Base-by-base conservation (phyloP, 2,329 filamentous ascomycete genomes). In the Cytospora schulzeri region DNA sequence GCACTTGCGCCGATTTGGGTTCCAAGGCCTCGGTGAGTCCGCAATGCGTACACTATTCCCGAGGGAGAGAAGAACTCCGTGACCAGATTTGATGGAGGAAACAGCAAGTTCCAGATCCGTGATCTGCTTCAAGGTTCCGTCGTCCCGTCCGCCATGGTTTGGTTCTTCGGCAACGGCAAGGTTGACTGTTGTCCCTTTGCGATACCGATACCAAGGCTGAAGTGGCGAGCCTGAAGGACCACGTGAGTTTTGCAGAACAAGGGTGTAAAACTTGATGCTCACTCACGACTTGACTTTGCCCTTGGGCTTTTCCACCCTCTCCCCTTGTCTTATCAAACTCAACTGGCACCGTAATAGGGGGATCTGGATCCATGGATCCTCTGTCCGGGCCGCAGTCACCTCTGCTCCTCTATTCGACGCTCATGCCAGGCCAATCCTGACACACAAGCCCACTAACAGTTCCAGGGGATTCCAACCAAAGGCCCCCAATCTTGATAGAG, bases 51-150 rank as follows among this genome's bases (percentile, higher is more conserved):
- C 0, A 14, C 15, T n/a, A n/a, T n/a, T n/a, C n/a, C 9, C 17
- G 4, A 14, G 8, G 31, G 26, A 7, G 5, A 4, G 8, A 14
- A 3, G n/a, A 24, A 12, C 22, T 57, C 45, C 6, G 58, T 62
- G 2, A 65, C 60, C 2, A 62, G 24, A 1, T 45, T 65, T 1
- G 63, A 65, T 1, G 63, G 58, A 15, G 62, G 53, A 15, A 65
- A 65, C 6, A 62, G 54, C 8, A 65, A 14, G 2, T 53, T 65
- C 4, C 62, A 19, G 7, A 65, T n/a, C 58, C 1, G 63, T 65
- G 26, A 62, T 65, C 1, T 58, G 62, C 15, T 57, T 65, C 63
- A 65, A 62, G 14, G 58, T 65, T 53, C 57, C 58, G 53, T 58
- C 62, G 6, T 65, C 63, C 8, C 53, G 26, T 9, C 58, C 63